These are phyloP conservation scores for Hansenula sp. DNA, from an alignment of 1,139 yeast species.

Conservation along the genomic window DNA sequence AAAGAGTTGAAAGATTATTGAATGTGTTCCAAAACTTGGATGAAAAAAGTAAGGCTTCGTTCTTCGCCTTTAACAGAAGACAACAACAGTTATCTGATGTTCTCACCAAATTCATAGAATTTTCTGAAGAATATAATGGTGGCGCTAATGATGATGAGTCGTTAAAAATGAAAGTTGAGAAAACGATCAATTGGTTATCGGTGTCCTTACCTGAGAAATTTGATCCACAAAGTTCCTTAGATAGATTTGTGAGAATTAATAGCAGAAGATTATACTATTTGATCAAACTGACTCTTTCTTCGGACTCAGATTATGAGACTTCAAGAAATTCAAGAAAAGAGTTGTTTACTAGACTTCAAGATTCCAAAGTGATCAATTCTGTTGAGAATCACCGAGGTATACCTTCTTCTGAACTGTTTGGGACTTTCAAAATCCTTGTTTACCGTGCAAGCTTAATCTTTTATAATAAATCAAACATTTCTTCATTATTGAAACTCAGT, in stretches of 20 bases:
- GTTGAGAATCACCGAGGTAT: slow-evolving; percentile 33
- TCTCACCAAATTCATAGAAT: slow-evolving; percentile 29
- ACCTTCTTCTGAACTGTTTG: slow-evolving; percentile 45
- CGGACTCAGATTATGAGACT: slow-evolving; percentile 58
- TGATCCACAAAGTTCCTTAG: slow-evolving; percentile 45
- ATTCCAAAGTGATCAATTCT: slow-evolving; percentile 43
- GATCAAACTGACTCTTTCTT: slow-evolving; percentile 48
- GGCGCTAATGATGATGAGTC: slow-evolving; percentile 25
- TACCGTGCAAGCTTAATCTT: slow-evolving; percentile 60
- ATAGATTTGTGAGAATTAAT: slow-evolving; percentile 47
- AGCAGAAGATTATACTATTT: slow-evolving; percentile 57
- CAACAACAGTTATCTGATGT: slow-evolving; percentile 54
- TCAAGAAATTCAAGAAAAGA: slow-evolving; percentile 62
- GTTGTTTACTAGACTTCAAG: slow-evolving; percentile 48
- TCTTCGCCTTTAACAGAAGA: slow-evolving; percentile 63
- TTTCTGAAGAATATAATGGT: slow-evolving; percentile 35
- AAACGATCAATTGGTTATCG: slow-evolving; percentile 63
- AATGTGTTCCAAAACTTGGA: slow-evolving; percentile 46
- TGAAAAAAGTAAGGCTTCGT: slow-evolving; percentile 58
- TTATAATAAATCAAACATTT: slow-evolving; percentile 64
- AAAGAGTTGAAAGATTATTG: slow-evolving; percentile 53
- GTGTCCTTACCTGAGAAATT: slow-evolving; percentile 51
- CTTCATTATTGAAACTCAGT: slow-evolving; percentile 46
- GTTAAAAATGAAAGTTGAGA: slow-evolving; percentile 39
- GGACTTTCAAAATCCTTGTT: slow-evolving; percentile 50